phyloP scores from a whole-genome alignment of 768 basidiomycete genomes.

The Clitopilus hobsonii region DNA sequence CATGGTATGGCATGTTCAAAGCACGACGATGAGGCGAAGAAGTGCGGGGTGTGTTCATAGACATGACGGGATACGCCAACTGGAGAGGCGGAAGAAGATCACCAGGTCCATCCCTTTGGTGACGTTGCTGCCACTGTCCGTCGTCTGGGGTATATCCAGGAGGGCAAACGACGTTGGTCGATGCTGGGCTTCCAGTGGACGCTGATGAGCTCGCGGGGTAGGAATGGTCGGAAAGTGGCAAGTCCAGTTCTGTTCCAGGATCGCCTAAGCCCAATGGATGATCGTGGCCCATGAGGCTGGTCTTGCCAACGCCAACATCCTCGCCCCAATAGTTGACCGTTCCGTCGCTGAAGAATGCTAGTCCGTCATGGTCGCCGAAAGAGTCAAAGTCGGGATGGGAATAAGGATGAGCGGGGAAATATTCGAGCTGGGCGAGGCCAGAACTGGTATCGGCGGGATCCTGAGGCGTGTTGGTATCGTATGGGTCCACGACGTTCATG shows the following conservation, averaged over 20 bases:
- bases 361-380: no score
- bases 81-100: constrained; percentile 7
- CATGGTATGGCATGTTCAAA: not conserved
- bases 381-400: not conserved
- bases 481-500: constrained; percentile 12
- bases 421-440: constrained; percentile 10
- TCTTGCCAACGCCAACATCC: no score
- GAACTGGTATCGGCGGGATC: constrained; percentile 3
- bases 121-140: constrained; percentile 8
- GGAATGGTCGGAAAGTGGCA: constrained; percentile 12
- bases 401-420: constrained; percentile 1
- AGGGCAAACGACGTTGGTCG: constrained; percentile 10
- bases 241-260: constrained; percentile 12
- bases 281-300: no score
- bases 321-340: no score
- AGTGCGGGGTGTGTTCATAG: constrained; percentile 5
- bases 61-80: not conserved
- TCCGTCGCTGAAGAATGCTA: no score
- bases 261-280: constrained; percentile 8
- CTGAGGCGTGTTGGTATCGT: constrained; percentile 9
- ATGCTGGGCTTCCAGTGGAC: constrained; percentile 9
- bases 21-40: constrained; percentile 2
- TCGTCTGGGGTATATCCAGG: constrained; percentile 6
- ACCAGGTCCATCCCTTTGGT: constrained; percentile 6
- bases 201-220: constrained; percentile 9